Percentiles rank a stretch among this genome's conserved stretches.
These are phyloP conservation scores for Pyrenochaeta sp. DNA, from an alignment of 2,329 filamentous ascomycete genomes.

Conservation along the genomic window DNA sequence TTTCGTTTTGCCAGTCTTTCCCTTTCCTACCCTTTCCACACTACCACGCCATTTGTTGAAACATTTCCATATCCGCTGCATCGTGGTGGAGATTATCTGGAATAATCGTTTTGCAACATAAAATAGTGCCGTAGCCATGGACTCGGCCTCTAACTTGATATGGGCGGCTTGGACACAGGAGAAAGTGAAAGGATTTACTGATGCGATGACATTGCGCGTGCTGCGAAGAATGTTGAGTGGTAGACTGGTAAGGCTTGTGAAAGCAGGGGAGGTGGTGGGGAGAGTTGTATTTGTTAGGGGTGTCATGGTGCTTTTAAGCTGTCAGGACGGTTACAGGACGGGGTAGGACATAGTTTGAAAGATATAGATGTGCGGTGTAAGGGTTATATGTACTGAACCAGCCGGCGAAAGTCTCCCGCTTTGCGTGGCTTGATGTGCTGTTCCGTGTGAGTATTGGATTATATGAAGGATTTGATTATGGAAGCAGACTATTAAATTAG, in stretches of 20 bases:
- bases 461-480: no score
- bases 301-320: not conserved
- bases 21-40: not conserved
- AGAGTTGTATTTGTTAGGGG: not conserved
- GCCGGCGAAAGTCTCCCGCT: no score
- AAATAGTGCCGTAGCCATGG: constrained; percentile 17
- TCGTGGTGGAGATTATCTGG: no score
- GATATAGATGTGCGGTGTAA: not conserved
- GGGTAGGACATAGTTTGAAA: not conserved
- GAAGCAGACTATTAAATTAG: no score
- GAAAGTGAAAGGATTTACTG: not conserved
- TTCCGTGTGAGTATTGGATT: no score
- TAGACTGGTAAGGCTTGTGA: not conserved
- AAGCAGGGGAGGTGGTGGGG: not conserved
- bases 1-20: not conserved
- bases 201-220: not conserved
- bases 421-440: no score
- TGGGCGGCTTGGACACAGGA: constrained; percentile 20
- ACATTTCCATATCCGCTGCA: constrained; percentile 1
- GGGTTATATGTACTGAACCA: no score
- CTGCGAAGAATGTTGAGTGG: not conserved
- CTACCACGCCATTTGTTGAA: constrained; percentile 10
- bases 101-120: constrained; percentile 3
- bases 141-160: constrained; percentile 27
- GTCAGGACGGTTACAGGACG: not conserved